Percentiles rank a stretch among this genome's conserved stretches.
Conservation (phyloP, 768 basidiomycete genomes). For the Vishniacozyma victoriae region DNA sequence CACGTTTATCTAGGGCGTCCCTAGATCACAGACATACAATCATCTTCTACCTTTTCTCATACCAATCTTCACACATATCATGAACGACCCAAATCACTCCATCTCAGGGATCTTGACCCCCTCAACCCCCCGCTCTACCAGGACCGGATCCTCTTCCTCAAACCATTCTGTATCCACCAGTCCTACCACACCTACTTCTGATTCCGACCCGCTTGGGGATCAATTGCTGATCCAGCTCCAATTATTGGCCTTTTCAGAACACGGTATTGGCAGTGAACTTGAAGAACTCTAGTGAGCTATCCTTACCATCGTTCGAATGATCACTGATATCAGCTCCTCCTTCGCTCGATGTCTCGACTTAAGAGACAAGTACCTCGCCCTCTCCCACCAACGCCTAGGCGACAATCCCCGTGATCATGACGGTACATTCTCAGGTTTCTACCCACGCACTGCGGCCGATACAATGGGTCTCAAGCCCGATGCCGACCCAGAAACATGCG, state of each 20-base stretch:
- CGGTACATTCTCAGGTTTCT: conserved; percentile 63
- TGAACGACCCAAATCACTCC: conserved; percentile 13
- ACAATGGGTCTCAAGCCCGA: conserved; percentile 66
- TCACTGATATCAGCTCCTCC: conserved; percentile 45
- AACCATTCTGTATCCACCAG: too few relatives aligned
- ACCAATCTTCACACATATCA: too few relatives aligned
- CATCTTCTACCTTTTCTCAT: too few relatives aligned
- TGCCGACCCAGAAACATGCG: conserved; percentile 48
- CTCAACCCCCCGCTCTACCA: too few relatives aligned
- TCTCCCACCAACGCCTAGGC: conserved; percentile 82
- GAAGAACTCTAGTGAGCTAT: conserved; percentile 46
- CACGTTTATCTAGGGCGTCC: too few relatives aligned
- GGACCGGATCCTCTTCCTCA: too few relatives aligned
- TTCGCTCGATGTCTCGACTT: conserved; percentile 80
- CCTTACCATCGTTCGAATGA: neutral
- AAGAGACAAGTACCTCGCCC: conserved; percentile 88
- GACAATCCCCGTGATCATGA: conserved; percentile 94
- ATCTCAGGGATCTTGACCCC: conserved; percentile 2
- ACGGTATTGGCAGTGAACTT: conserved; percentile 45
- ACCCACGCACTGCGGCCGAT: conserved; percentile 55
- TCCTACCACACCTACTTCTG: too few relatives aligned
- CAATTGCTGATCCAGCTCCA: conserved; percentile 40
- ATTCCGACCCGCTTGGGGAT: too few relatives aligned
- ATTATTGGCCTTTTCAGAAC: conserved; percentile 43
- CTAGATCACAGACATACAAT: too few relatives aligned